Percentiles rank a stretch among this genome's conserved stretches.
These are phyloP conservation scores for Echinochloa phyllopogon DNA, from an alignment of 176 grass and related monocot species.

Conservation along the genomic window DNA sequence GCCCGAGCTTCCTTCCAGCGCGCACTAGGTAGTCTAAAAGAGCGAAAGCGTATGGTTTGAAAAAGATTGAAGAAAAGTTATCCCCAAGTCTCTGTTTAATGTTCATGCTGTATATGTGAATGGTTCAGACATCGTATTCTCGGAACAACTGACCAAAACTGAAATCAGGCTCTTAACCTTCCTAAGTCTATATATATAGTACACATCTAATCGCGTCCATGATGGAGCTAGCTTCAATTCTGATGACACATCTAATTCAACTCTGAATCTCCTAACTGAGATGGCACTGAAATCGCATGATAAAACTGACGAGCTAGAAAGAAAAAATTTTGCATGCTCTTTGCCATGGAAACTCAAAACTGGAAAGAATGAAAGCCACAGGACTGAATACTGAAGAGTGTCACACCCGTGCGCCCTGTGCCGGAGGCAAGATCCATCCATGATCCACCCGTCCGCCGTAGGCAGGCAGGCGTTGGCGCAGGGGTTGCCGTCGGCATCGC, in stretches of 20 bases:
- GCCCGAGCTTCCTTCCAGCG: conserved; percentile 2
- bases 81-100: not conserved
- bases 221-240: too few species aligned
- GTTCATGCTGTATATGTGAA: not conserved
- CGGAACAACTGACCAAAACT: not conserved
- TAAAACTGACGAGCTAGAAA: not conserved
- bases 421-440: not conserved
- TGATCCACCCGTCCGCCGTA: not conserved
- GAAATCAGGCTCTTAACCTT: not conserved
- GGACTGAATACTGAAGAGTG: not conserved
- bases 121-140: not conserved
- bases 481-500: not conserved
- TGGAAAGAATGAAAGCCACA: not conserved
- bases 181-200: too few species aligned
- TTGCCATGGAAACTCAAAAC: not conserved
- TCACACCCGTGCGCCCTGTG: not conserved
- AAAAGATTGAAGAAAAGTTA: not conserved
- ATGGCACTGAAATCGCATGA: not conserved
- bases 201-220: too few species aligned
- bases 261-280: too few species aligned
- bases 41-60: not conserved
- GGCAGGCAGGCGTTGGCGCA: not conserved
- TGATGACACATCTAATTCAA: too few species aligned
- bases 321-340: not conserved
- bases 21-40: conserved; percentile 6